These are phyloP conservation scores for Cordyceps javanica DNA, from an alignment of 2,329 filamentous ascomycete genomes.

Conservation along the genomic window DNA sequence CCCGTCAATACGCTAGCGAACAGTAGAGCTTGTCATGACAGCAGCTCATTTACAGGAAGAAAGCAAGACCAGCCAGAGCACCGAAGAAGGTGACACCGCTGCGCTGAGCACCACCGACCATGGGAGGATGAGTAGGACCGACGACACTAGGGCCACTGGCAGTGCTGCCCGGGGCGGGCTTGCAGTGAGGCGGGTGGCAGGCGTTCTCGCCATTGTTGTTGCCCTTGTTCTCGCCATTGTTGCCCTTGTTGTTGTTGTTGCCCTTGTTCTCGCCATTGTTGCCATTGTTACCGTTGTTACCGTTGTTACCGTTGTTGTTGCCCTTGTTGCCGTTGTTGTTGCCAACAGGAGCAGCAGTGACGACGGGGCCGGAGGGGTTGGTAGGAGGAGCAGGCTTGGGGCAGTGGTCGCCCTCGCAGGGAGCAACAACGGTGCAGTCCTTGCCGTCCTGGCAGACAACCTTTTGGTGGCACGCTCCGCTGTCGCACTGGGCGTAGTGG, in stretches of 20 bases:
- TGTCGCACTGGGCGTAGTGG: conserved; percentile 24
- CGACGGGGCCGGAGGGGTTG: conserved; percentile 12
- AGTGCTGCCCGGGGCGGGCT: conserved; percentile 4
- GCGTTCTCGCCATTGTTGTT: neutral
- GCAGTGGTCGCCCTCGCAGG: conserved; percentile 17
- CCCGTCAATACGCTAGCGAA: neutral
- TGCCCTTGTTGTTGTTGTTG: neutral
- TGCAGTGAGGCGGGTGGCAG: neutral
- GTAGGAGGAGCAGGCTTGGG: conserved; percentile 15
- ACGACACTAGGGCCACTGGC: neutral
- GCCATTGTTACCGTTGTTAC: neutral
- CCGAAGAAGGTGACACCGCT: conserved; percentile 18
- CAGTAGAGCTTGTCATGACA: neutral
- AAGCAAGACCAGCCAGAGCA: conserved; percentile 18
- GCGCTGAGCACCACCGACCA: conserved; percentile 18
- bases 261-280: neutral
- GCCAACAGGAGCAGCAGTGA: conserved; percentile 11
- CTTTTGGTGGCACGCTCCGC: conserved; percentile 25
- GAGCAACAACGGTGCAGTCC: conserved; percentile 20
- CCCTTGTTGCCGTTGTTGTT: neutral
- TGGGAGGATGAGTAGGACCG: conserved; percentile 9
- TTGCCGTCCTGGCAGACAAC: conserved; percentile 21
- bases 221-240: neutral
- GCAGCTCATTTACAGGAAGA: conserved; percentile 18
- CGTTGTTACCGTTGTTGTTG: neutral